Percentiles rank a stretch among this genome's conserved stretches.
Evolutionary conservation across 2,329 filamentous ascomycete genomes (phyloP).

Genomic region (Trichoderma aggressivum): DNA sequence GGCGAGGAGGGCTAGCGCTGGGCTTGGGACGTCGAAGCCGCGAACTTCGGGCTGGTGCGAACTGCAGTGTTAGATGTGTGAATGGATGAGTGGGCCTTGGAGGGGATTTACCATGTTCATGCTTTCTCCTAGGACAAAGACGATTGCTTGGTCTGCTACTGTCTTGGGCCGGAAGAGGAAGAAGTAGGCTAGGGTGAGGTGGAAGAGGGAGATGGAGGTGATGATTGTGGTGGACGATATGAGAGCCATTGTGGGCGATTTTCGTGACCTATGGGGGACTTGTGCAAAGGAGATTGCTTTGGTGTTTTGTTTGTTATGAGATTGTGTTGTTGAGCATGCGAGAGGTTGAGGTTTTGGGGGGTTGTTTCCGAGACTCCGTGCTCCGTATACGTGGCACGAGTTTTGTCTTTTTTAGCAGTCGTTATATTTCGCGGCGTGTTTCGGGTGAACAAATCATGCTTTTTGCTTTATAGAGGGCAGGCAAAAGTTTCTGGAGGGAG

Average conservation of each 20-base stretch:
- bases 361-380: neutral
- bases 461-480: neutral
- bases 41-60: slow-evolving; percentile 58
- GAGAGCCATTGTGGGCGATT: slow-evolving; percentile 62
- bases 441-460: neutral
- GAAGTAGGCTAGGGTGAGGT: slow-evolving; percentile 79
- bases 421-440: neutral
- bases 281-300: neutral
- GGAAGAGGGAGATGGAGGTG: slow-evolving; percentile 76
- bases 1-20: slow-evolving; percentile 71
- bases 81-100: neutral
- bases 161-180: slow-evolving; percentile 70
- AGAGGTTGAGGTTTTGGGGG: neutral
- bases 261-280: slow-evolving; percentile 11
- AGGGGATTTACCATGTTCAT: slow-evolving; percentile 67
- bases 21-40: slow-evolving; percentile 64
- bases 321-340: neutral
- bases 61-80: neutral
- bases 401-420: neutral
- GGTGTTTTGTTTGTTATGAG: neutral
- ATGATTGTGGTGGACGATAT: slow-evolving; percentile 79
- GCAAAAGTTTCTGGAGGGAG: neutral
- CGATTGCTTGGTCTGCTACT: slow-evolving; percentile 74
- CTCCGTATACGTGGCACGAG: slow-evolving; percentile 14
- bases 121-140: slow-evolving; percentile 77